These are phyloP conservation scores for Yamadazyma blattariae DNA, from an alignment of 1,139 yeast species.

Conservation along the genomic window DNA sequence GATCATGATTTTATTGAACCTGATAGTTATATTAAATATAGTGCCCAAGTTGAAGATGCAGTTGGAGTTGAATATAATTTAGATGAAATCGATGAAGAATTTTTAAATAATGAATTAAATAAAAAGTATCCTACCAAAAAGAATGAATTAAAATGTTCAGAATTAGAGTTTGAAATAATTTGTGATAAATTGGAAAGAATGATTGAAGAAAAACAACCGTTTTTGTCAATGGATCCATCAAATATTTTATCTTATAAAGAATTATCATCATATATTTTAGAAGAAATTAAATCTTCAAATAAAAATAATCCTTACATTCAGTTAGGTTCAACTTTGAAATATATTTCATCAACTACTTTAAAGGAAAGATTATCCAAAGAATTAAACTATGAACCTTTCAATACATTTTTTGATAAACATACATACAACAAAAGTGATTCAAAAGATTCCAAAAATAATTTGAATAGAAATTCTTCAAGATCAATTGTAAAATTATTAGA, in stretches of 20 bases:
- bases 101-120: slow-evolving; percentile 45
- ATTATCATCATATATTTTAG: slow-evolving; percentile 47
- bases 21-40: slow-evolving; percentile 76
- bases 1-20: slow-evolving; percentile 68
- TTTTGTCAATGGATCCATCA: slow-evolving; percentile 77
- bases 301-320: slow-evolving; percentile 29
- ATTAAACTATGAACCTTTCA: slow-evolving; percentile 36
- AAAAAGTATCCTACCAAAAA: slow-evolving; percentile 25
- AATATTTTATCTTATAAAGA: slow-evolving; percentile 73
- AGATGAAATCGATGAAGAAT: slow-evolving; percentile 86
- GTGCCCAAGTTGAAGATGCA: slow-evolving; percentile 95
- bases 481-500: slow-evolving; percentile 54
- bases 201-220: slow-evolving; percentile 83
- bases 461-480: slow-evolving; percentile 26
- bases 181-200: slow-evolving; percentile 73
- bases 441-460: slow-evolving; percentile 5
- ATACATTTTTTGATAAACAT: slow-evolving; percentile 52
- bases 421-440: slow-evolving; percentile 23
- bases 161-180: slow-evolving; percentile 81
- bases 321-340: slow-evolving; percentile 29
- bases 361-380: slow-evolving; percentile 43
- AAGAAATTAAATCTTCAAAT: slow-evolving; percentile 29
- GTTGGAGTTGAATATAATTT: slow-evolving; percentile 82
- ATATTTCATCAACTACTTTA: slow-evolving; percentile 34
- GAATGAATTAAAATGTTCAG: slow-evolving; percentile 44